Conservation (phyloP, 73 alveolate genomes). For the Paramecium tetraurelia region DNA sequence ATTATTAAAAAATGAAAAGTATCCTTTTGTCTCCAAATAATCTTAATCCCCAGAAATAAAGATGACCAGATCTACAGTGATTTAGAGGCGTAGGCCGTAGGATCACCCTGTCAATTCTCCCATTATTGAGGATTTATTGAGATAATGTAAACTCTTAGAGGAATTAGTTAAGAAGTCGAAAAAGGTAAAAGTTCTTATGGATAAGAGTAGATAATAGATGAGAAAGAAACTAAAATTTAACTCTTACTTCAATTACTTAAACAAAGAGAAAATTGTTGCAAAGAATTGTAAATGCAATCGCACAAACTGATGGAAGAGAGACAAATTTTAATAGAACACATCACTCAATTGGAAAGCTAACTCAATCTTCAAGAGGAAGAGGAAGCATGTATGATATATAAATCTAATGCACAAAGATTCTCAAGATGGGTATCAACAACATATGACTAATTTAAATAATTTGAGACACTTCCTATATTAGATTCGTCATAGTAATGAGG, state of each 20-base stretch:
- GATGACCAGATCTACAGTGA: neutral
- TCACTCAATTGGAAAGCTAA: neutral
- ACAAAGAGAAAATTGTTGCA: constrained; percentile 6
- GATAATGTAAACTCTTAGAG: neutral
- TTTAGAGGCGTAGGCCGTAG: neutral
- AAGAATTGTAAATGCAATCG: neutral
- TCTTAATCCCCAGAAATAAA: neutral
- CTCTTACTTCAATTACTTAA: neutral
- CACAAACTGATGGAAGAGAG: constrained; percentile 39
- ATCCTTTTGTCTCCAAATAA: constrained; percentile 11
- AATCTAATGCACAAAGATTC: neutral
- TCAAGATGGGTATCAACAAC: neutral
- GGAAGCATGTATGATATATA: neutral
- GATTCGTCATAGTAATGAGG: constrained; percentile 20
- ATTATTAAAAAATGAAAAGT: neutral
- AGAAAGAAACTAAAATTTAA: constrained; percentile 3
- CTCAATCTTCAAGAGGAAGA: neutral
- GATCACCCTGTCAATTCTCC: constrained; percentile 27
- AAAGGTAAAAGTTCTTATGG: neutral
- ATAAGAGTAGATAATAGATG: neutral
- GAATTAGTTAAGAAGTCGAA: constrained; percentile 1
- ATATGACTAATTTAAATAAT: constrained; percentile 34
- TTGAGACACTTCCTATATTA: constrained; percentile 22
- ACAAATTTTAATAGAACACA: constrained; percentile 15
- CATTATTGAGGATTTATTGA: neutral